Conservation (phyloP, 208 protist genomes). For the Naegleria fowleri region DNA sequence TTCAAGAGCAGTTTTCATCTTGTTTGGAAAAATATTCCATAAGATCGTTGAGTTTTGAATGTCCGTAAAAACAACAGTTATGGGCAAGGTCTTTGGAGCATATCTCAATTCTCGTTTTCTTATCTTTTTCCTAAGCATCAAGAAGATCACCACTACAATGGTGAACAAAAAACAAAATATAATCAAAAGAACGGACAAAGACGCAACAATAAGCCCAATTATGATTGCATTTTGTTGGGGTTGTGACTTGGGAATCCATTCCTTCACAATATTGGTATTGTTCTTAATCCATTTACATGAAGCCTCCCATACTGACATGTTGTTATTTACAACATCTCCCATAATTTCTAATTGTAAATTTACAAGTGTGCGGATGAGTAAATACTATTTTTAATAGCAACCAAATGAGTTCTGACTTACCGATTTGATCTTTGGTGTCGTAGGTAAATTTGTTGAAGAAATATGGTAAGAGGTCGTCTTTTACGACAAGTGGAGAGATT, state of each 20-base stretch:
- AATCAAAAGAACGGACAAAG: background rate
- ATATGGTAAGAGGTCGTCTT: background rate
- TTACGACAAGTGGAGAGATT: background rate
- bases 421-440: background rate
- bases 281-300: background rate
- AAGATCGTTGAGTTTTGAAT: background rate
- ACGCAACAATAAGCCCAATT: background rate
- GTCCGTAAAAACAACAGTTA: background rate
- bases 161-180: background rate
- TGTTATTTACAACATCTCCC: background rate
- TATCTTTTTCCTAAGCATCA: too few relatives aligned
- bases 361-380: too few relatives aligned
- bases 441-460: background rate
- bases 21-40: background rate
- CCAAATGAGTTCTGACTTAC: too few relatives aligned
- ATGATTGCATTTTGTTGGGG: background rate
- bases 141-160: too few relatives aligned
- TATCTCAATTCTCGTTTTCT: background rate
- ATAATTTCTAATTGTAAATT: background rate
- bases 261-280: background rate
- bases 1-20: background rate
- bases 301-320: background rate
- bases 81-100: background rate
- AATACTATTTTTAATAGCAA: too few relatives aligned
- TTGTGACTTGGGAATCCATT: background rate